These are phyloP conservation scores for Aechmea fasciata DNA, from an alignment of 176 grass and related monocot species.

Conservation along the genomic window DNA sequence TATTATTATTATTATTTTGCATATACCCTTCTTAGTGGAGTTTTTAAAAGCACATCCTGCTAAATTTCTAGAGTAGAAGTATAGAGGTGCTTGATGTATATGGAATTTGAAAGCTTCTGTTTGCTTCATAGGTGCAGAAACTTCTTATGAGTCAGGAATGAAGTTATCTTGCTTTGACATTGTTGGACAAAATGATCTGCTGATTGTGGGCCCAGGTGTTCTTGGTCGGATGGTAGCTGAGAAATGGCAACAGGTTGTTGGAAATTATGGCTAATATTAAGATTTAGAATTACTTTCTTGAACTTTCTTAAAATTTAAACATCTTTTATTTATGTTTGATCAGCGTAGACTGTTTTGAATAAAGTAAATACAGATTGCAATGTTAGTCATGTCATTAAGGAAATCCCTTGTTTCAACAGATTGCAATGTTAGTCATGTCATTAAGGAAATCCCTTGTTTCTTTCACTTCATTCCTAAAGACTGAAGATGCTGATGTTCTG, in stretches of 20 bases:
- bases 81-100: background rate
- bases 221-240: constrained; percentile 74
- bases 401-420: too few relatives aligned
- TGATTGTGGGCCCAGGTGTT: constrained; percentile 85
- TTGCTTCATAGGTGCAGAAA: background rate
- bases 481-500: too few relatives aligned
- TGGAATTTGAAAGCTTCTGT: background rate
- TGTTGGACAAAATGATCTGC: constrained; percentile 55
- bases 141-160: constrained; percentile 15
- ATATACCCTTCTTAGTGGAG: too few relatives aligned
- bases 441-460: too few relatives aligned
- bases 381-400: too few relatives aligned
- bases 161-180: constrained; percentile 8
- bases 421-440: too few relatives aligned
- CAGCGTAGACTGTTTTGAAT: too few relatives aligned
- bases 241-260: constrained; percentile 61
- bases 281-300: background rate
- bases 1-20: too few relatives aligned
- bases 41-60: too few relatives aligned
- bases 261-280: background rate
- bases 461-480: too few relatives aligned
- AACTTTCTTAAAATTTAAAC: background rate
- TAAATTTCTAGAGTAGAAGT: too few relatives aligned
- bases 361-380: too few relatives aligned
- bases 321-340: background rate